Conservation (phyloP, 169 alveolate species). For the Plasmodium gallinaceum region DNA sequence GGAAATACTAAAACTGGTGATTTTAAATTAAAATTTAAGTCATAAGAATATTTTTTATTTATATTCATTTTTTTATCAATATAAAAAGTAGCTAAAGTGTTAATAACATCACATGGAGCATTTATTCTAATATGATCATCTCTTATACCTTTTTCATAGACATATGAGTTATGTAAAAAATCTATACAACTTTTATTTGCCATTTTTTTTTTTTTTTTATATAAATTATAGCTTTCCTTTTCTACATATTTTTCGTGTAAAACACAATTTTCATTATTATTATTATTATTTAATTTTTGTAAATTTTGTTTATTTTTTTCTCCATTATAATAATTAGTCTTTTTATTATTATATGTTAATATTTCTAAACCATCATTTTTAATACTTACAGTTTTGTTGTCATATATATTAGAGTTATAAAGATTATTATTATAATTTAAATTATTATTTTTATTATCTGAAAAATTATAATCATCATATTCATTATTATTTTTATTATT, state of each 20-base stretch:
- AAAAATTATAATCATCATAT: neutral
- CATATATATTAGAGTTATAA: neutral
- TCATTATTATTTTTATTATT: neutral
- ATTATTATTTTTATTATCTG: neutral
- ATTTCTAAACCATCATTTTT: neutral
- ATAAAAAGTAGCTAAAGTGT: slow-evolving; percentile 51
- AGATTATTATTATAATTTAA: neutral
- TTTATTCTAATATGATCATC: slow-evolving; percentile 7
- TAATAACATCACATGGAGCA: slow-evolving; percentile 46
- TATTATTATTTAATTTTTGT: neutral
- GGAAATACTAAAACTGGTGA: slow-evolving; percentile 65
- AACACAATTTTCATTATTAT: neutral
- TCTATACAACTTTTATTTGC: neutral
- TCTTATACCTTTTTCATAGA: slow-evolving; percentile 29
- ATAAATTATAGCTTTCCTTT: neutral
- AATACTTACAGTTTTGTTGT: neutral
- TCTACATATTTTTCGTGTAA: neutral
- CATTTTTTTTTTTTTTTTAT: neutral
- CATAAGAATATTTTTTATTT: slow-evolving; percentile 44
- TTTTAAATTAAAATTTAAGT: slow-evolving; percentile 16
- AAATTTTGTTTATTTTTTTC: neutral
- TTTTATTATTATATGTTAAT: neutral
- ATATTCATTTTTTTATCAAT: slow-evolving; percentile 25
- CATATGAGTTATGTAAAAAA: slow-evolving; percentile 8
- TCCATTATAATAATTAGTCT: neutral